These are phyloP conservation scores for Leptographium radiaticola DNA, from an alignment of 2,329 filamentous ascomycete species.

Conservation along the genomic window DNA sequence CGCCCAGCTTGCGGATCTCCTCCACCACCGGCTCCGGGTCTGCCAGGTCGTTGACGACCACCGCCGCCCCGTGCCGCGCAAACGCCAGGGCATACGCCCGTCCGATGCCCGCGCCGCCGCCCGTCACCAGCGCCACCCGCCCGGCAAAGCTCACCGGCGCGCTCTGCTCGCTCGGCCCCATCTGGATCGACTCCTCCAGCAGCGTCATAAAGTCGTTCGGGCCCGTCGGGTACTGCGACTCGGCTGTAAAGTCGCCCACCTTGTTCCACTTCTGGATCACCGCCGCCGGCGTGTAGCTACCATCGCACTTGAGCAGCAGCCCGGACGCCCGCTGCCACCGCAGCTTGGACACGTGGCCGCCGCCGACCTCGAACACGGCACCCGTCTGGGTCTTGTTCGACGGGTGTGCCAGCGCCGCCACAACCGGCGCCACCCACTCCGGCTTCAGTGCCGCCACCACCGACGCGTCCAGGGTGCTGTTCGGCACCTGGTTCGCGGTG, in stretches of 20 bases:
- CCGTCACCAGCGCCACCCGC: slow-evolving; percentile 77
- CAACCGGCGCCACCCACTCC: slow-evolving; percentile 89
- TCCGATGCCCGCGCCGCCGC: slow-evolving; percentile 79
- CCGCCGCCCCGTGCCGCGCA: slow-evolving; percentile 66
- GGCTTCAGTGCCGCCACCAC: slow-evolving; percentile 75
- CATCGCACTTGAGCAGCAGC: slow-evolving; percentile 78
- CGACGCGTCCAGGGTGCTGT: slow-evolving; percentile 87
- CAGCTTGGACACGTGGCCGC: slow-evolving; percentile 82
- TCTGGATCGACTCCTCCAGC: slow-evolving; percentile 70
- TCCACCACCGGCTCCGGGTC: slow-evolving; percentile 83
- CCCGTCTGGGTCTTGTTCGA: slow-evolving; percentile 74
- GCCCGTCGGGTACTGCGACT: slow-evolving; percentile 67
- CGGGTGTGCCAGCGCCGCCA: slow-evolving; percentile 77
- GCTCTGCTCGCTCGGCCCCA: slow-evolving; percentile 57
- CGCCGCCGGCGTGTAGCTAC: slow-evolving; percentile 75
- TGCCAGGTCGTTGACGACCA: slow-evolving; percentile 93
- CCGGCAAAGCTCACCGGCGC: slow-evolving; percentile 70
- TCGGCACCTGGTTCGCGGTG: slow-evolving; percentile 89
- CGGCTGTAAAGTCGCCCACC: slow-evolving; percentile 73
- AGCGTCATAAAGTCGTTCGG: slow-evolving; percentile 79
- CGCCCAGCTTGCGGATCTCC: slow-evolving; percentile 83
- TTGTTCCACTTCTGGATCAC: slow-evolving; percentile 82
- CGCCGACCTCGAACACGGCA: slow-evolving; percentile 85
- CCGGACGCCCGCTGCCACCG: slow-evolving; percentile 91
- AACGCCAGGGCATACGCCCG: slow-evolving; percentile 77